A percentile compares a stretch with the other conserved stretches of the same genome.
Evolutionary conservation across 1,284 basidiomycete genomes (phyloP).

Genomic region (Schizophyllum amplum): DNA sequence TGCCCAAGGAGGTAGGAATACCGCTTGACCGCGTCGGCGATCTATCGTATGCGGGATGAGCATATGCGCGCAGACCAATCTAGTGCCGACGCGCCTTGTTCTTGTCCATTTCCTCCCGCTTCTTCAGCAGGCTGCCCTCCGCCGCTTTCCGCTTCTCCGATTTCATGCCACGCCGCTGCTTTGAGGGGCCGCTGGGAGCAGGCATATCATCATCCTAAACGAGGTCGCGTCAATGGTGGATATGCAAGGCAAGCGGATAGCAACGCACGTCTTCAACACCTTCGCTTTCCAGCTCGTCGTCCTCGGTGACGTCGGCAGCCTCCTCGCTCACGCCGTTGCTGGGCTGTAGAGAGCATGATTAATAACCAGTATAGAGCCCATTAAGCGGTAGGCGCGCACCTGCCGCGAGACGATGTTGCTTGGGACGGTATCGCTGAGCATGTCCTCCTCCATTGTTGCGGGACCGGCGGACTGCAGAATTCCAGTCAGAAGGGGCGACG

Average conservation of each 20-base stretch:
- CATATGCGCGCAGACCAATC: not conserved
- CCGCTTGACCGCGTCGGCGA: conserved; percentile 90
- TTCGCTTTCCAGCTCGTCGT: conserved; percentile 61
- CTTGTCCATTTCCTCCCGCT: conserved; percentile 76
- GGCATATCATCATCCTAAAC: not conserved
- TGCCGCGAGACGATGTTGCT: conserved; percentile 79
- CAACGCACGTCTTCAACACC: conserved; percentile 36
- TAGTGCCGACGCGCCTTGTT: conserved; percentile 49
- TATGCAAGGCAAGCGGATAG: conserved; percentile 6
- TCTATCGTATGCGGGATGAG: conserved; percentile 33
- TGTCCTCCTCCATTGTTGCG: conserved; percentile 57
- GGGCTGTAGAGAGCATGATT: conserved; percentile 32
- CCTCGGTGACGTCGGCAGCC: conserved; percentile 52
- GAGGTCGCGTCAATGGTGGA: conserved; percentile 7
- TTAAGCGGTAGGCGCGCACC: conserved; percentile 28
- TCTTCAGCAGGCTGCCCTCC: conserved; percentile 58
- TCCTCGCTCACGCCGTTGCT: conserved; percentile 47
- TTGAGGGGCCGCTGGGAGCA: conserved; percentile 13
- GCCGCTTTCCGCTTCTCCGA: conserved; percentile 61
- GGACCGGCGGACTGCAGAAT: conserved; percentile 27
- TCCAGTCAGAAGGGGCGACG: not conserved
- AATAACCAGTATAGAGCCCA: not conserved
- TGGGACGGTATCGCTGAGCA: conserved; percentile 73
- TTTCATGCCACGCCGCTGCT: conserved; percentile 32
- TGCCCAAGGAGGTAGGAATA: conserved; percentile 94